Evolutionary conservation across 108 stramenopile genomes (phyloP).

Genomic region (Cyclotella distinguenda): DNA sequence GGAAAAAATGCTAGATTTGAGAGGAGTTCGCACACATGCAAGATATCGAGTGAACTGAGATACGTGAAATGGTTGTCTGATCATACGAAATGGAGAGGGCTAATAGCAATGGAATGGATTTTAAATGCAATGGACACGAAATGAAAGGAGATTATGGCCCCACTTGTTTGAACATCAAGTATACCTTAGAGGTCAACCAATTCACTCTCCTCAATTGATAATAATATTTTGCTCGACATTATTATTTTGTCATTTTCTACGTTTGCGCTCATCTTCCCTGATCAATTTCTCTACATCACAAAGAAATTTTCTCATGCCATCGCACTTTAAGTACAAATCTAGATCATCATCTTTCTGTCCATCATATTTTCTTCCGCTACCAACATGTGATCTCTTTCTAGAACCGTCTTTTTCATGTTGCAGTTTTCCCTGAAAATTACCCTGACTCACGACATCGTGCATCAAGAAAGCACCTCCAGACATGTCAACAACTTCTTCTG

Average conservation of each 20-base stretch:
- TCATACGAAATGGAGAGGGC: conserved; percentile 21
- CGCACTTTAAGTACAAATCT: conserved; percentile 53
- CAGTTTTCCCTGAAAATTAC: not conserved
- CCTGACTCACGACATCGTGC: not conserved
- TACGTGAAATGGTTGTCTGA: conserved; percentile 1
- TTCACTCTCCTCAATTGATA: conserved; percentile 1
- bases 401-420: conserved; percentile 6
- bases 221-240: not conserved
- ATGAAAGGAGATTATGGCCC: conserved; percentile 4
- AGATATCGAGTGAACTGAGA: no score
- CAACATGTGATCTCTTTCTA: conserved; percentile 3
- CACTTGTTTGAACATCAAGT: conserved; percentile 1
- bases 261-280: not conserved
- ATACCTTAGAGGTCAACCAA: conserved; percentile 13
- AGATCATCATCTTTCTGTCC: conserved; percentile 21
- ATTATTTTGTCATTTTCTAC: no score
- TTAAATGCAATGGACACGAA: conserved; percentile 39
- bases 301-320: conserved; percentile 69
- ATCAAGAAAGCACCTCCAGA: conserved; percentile 27
- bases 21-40: no score
- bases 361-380: not conserved
- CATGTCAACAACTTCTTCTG: conserved; percentile 46
- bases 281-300: conserved; percentile 67
- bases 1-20: no score
- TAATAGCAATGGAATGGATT: conserved; percentile 19